phyloP scores from a whole-genome alignment of 179 eudicot genomes.

The Beta lomatogona region DNA sequence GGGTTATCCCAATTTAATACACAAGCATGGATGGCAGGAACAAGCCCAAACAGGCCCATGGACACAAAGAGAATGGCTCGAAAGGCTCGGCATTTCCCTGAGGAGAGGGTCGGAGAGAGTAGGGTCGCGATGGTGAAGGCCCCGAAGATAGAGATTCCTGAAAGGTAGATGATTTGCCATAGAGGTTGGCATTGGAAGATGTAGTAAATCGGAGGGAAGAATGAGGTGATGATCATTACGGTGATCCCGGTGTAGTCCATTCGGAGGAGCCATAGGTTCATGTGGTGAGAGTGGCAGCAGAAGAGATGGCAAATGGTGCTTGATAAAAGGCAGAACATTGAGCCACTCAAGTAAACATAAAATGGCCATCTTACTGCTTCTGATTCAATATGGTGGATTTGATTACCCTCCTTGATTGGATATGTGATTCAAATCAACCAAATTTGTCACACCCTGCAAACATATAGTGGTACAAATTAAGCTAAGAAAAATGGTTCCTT shows the following conservation, averaged over 20 bases:
- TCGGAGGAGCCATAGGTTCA: slow-evolving; percentile 54
- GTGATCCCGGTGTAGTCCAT: slow-evolving; percentile 86
- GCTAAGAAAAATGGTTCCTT: not conserved
- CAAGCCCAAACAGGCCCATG: slow-evolving; percentile 76
- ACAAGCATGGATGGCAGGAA: slow-evolving; percentile 71
- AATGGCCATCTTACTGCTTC: slow-evolving; percentile 72
- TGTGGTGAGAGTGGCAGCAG: slow-evolving; percentile 69
- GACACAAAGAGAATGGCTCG: slow-evolving; percentile 72
- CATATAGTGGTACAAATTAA: not conserved
- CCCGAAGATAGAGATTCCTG: slow-evolving; percentile 66
- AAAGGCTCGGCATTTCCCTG: slow-evolving; percentile 54
- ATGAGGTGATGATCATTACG: slow-evolving; percentile 89
- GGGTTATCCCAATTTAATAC: slow-evolving; percentile 73
- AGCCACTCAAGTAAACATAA: slow-evolving; percentile 72
- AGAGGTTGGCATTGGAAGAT: slow-evolving; percentile 75
- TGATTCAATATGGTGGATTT: slow-evolving; percentile 9
- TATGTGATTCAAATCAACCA: slow-evolving; percentile 44
- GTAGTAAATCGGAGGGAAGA: slow-evolving; percentile 96
- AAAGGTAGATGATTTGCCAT: slow-evolving; percentile 75
- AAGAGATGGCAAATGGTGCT: slow-evolving; percentile 93
- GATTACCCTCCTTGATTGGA: slow-evolving; percentile 10
- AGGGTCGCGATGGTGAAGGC: slow-evolving; percentile 55
- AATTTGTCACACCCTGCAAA: slow-evolving; percentile 48
- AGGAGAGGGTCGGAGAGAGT: slow-evolving; percentile 65
- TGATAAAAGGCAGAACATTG: slow-evolving; percentile 88